phyloP scores from a whole-genome alignment of 2,329 filamentous ascomycete genomes.

The Talaromyces atroroseus region DNA sequence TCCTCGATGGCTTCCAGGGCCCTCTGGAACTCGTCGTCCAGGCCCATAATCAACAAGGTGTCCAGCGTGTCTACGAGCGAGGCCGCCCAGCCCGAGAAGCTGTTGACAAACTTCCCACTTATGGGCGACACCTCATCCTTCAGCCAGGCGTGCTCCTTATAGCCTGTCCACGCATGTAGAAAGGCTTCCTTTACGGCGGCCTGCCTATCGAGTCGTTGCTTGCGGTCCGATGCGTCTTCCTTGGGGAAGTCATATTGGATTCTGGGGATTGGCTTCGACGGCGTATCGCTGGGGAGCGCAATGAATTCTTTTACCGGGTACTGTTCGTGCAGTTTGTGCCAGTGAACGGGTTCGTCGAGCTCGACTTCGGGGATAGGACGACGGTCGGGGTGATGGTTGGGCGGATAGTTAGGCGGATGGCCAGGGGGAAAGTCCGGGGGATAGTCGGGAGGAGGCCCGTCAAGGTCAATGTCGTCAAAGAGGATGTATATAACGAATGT shows the following conservation, averaged over 20 bases:
- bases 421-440: too few relatives aligned
- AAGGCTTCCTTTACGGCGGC: slow-evolving; percentile 68
- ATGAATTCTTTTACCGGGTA: slow-evolving; percentile 71
- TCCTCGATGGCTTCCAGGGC: slow-evolving; percentile 62
- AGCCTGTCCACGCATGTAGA: slow-evolving; percentile 73
- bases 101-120: slow-evolving; percentile 62
- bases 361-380: slow-evolving; percentile 16
- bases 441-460: not conserved
- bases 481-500: slow-evolving; percentile 19
- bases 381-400: slow-evolving; percentile 19
- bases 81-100: slow-evolving; percentile 87
- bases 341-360: slow-evolving; percentile 47
- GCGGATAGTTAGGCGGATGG: too few relatives aligned
- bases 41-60: slow-evolving; percentile 77
- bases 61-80: slow-evolving; percentile 79
- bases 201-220: slow-evolving; percentile 59
- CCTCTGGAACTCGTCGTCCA: slow-evolving; percentile 72
- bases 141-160: slow-evolving; percentile 72
- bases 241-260: slow-evolving; percentile 68
- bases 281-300: slow-evolving; percentile 63
- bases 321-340: slow-evolving; percentile 65
- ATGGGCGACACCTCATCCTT: slow-evolving; percentile 82
- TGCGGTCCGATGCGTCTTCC: slow-evolving; percentile 57
- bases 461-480: slow-evolving; percentile 2
- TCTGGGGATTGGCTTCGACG: slow-evolving; percentile 60